Evolutionary conservation across 768 basidiomycete genomes (phyloP).

Genomic region (Phlebiopsis gigantea): DNA sequence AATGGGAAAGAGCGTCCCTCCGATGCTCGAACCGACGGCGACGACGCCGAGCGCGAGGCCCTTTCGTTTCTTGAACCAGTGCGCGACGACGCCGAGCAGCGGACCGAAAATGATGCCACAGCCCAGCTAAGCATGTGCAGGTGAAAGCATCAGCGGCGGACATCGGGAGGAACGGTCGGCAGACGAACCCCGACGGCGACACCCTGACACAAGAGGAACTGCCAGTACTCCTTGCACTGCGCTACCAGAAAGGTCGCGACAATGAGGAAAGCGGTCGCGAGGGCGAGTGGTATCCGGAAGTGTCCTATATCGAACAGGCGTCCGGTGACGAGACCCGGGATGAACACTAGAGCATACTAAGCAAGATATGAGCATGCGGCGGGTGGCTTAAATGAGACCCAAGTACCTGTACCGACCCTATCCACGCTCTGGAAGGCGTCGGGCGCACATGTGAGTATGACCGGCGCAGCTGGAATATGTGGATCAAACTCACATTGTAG

Average conservation of each 20-base stretch:
- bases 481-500: conserved; percentile 59
- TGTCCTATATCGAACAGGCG: conserved; percentile 72
- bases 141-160: not conserved
- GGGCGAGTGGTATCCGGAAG: conserved; percentile 46
- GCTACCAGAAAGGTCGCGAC: conserved; percentile 30
- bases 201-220: conserved; percentile 73
- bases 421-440: conserved; percentile 57
- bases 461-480: no score
- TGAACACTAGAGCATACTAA: conserved; percentile 58
- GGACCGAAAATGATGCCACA: conserved; percentile 60
- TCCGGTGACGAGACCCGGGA: conserved; percentile 59
- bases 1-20: conserved; percentile 67
- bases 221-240: conserved; percentile 72
- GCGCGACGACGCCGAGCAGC: conserved; percentile 52
- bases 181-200: conserved; percentile 57
- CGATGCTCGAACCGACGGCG: conserved; percentile 62
- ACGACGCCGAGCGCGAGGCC: conserved; percentile 56
- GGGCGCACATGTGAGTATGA: not conserved
- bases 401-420: conserved; percentile 66
- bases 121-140: conserved; percentile 18
- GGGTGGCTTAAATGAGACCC: not conserved
- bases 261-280: not conserved
- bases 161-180: no score
- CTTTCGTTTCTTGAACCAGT: conserved; percentile 65
- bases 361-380: not conserved